Evolutionary conservation across 768 basidiomycete species (phyloP).

Genomic region (Chiua virens): DNA sequence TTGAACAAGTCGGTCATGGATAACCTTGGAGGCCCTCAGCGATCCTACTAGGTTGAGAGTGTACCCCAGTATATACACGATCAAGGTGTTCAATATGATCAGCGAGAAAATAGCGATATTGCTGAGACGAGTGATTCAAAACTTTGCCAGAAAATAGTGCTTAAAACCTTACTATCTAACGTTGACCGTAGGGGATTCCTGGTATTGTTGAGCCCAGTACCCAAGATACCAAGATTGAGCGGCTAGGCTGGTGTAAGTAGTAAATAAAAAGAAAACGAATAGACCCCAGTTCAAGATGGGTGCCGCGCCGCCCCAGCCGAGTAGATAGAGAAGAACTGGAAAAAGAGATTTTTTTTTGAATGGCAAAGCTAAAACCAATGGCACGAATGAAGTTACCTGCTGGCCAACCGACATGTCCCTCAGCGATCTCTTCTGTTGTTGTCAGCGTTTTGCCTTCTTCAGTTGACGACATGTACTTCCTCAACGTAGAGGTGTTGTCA

Average conservation of each 20-base stretch:
- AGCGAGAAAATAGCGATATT: conserved; percentile 48
- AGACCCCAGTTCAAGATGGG: conserved; percentile 33
- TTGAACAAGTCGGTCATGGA: conserved; percentile 52
- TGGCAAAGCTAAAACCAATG: no score
- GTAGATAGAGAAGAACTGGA: conserved; percentile 13
- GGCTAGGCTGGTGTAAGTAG: conserved; percentile 20
- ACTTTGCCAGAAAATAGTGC: background rate
- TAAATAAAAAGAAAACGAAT: conserved; percentile 14
- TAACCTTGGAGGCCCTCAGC: conserved; percentile 51
- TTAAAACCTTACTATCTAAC: conserved; percentile 30
- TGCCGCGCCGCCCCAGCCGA: conserved; percentile 20
- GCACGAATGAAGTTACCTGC: conserved; percentile 10
- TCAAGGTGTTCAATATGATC: conserved; percentile 32
- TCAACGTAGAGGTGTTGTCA: conserved; percentile 25
- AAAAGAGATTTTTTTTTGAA: no score
- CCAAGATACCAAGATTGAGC: conserved; percentile 41
- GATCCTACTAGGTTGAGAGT: conserved; percentile 44
- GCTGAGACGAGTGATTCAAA: conserved; percentile 27
- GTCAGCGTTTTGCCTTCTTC: conserved; percentile 4
- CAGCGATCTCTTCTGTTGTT: conserved; percentile 16
- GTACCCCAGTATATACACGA: conserved; percentile 34
- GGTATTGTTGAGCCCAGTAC: conserved; percentile 29
- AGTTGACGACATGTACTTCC: conserved; percentile 10
- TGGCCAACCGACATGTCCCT: conserved; percentile 11
- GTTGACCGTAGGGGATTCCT: conserved; percentile 30